Conservation (phyloP, 352 stramenopile species). For the Aphanomyces cochlioides region DNA sequence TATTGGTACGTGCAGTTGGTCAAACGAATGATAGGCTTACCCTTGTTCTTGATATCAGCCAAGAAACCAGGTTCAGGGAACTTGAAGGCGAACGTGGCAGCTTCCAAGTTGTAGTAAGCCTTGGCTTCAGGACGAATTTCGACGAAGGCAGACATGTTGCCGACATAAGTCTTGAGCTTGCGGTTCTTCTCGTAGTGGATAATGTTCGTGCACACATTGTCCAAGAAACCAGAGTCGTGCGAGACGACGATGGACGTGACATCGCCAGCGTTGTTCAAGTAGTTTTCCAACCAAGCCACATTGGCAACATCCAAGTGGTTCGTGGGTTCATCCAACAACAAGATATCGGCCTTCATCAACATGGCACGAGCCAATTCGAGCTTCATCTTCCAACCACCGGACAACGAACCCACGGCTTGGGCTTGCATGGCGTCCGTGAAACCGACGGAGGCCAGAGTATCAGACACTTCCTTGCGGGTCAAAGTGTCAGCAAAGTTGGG, state of each 20-base stretch:
- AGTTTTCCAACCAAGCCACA: constrained; percentile 91
- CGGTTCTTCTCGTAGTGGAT: constrained; percentile 95
- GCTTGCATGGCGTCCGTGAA: constrained; percentile 94
- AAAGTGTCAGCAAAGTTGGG: constrained; percentile 89
- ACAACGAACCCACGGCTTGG: constrained; percentile 88
- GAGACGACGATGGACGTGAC: constrained; percentile 93
- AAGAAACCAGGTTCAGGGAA: constrained; percentile 87
- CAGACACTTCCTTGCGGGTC: constrained; percentile 82
- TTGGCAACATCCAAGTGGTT: constrained; percentile 93
- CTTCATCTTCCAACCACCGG: constrained; percentile 95
- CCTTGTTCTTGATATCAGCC: constrained; percentile 88
- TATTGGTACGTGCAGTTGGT: constrained; percentile 84
- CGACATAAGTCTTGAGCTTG: constrained; percentile 88
- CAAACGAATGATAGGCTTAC: constrained; percentile 86
- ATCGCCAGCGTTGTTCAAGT: constrained; percentile 79
- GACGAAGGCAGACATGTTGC: constrained; percentile 81
- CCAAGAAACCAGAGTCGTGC: constrained; percentile 96
- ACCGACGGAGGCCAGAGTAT: constrained; percentile 88
- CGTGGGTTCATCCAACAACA: constrained; percentile 95
- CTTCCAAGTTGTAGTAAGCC: constrained; percentile 85
- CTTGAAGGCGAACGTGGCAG: constrained; percentile 80
- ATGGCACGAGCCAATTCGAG: constrained; percentile 92
- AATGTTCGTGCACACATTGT: constrained; percentile 97
- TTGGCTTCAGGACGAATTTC: constrained; percentile 85
- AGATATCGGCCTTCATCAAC: constrained; percentile 93